phyloP scores from a whole-genome alignment of 768 basidiomycete species.

The Cystobasidium ongulense region DNA sequence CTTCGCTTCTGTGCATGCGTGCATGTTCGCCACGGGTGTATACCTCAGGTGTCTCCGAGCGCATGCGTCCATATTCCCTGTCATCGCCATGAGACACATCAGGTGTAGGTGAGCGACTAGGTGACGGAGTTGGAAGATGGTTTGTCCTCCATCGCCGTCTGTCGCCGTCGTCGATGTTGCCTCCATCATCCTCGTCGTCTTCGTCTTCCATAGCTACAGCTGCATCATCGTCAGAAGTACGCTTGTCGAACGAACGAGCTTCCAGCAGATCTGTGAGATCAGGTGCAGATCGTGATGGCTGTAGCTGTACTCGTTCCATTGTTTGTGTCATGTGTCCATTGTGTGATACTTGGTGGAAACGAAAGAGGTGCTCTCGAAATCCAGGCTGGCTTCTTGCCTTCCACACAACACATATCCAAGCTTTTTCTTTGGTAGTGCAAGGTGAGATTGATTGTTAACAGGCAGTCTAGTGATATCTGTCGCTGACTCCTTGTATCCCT shows the following conservation, averaged over 20 bases:
- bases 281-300: conserved; percentile 15
- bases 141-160: neutral
- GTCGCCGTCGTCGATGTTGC: neutral
- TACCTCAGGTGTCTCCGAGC: conserved; percentile 17
- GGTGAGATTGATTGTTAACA: neutral
- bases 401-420: neutral
- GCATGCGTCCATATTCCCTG: neutral
- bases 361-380: neutral
- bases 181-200: neutral
- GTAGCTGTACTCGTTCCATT: neutral
- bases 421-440: neutral
- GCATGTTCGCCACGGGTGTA: neutral
- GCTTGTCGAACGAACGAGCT: neutral
- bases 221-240: neutral
- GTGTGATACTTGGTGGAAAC: neutral
- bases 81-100: neutral
- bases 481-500: neutral
- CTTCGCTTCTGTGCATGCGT: neutral
- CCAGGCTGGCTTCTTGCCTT: neutral
- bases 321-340: neutral
- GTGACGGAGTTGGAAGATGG: conserved; percentile 18
- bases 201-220: neutral
- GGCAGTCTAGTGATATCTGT: neutral
- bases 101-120: conserved; percentile 10
- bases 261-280: conserved; percentile 23